Conservation (phyloP, 202 grass and related monocot species). For the Sporobolus alterniflorus region DNA sequence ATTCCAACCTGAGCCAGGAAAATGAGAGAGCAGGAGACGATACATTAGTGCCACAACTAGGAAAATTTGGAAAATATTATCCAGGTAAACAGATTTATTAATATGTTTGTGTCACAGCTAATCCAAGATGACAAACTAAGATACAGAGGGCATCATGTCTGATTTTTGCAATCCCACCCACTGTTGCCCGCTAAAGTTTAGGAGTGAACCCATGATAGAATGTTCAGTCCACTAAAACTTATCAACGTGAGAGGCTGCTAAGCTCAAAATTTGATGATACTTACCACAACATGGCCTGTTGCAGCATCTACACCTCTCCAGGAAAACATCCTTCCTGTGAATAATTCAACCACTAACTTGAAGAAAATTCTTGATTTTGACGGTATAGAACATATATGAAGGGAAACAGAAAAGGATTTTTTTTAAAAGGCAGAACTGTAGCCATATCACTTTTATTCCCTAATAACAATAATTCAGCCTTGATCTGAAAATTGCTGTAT, state of each 20-base stretch:
- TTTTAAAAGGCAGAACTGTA: background rate
- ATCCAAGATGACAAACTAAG: background rate
- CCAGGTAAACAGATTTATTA: background rate
- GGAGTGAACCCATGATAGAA: too few species aligned
- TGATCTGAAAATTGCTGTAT: background rate
- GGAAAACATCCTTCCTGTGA: slow-evolving; percentile 73
- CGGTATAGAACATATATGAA: background rate
- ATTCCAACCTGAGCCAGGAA: slow-evolving; percentile 80
- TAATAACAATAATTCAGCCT: background rate
- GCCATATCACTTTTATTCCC: background rate
- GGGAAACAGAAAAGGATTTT: background rate
- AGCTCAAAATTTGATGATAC: background rate
- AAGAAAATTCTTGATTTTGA: background rate
- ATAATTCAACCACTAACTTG: slow-evolving; percentile 19
- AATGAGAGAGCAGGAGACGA: slow-evolving; percentile 2
- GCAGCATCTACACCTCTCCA: slow-evolving; percentile 72
- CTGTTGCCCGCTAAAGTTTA: background rate
- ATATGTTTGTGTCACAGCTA: background rate
- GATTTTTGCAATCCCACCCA: background rate
- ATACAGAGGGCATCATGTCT: background rate
- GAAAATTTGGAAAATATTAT: background rate
- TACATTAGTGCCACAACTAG: background rate
- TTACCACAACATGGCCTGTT: slow-evolving; percentile 69
- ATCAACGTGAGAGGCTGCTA: background rate
- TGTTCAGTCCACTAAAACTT: background rate